Conservation (phyloP, 768 basidiomycete species). For the Tremella yokohamensis region DNA sequence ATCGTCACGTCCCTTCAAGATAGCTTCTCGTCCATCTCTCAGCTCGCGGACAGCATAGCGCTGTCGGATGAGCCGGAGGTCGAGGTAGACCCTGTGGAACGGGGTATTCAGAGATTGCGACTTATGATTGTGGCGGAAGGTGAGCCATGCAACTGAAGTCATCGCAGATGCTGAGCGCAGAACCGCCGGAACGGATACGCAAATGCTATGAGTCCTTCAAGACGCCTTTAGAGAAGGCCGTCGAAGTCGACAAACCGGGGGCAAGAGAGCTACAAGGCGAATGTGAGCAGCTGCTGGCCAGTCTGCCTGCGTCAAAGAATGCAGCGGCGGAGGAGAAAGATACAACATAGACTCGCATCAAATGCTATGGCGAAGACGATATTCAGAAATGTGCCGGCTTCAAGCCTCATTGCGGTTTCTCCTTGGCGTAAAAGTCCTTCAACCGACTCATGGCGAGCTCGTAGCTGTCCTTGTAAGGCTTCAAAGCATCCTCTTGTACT, state of each 20-base stretch:
- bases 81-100: not conserved
- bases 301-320: slow-evolving; percentile 3
- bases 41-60: slow-evolving; percentile 40
- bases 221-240: not conserved
- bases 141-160: slow-evolving; percentile 3
- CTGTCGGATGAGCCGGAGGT: slow-evolving; percentile 13
- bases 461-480: slow-evolving; percentile 61
- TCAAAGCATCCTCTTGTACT: slow-evolving; percentile 63
- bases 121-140: slow-evolving; percentile 34
- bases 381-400: not conserved
- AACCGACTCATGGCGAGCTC: slow-evolving; percentile 57
- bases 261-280: not conserved
- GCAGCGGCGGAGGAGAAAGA: too few species aligned
- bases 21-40: slow-evolving; percentile 46
- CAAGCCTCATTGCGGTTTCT: slow-evolving; percentile 1
- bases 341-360: slow-evolving; percentile 1
- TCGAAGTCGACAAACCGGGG: slow-evolving; percentile 1
- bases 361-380: too few species aligned
- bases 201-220: slow-evolving; percentile 4
- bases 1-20: slow-evolving; percentile 46
- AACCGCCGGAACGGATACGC: slow-evolving; percentile 11
- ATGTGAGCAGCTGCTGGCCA: slow-evolving; percentile 4
- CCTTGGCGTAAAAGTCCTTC: slow-evolving; percentile 31
- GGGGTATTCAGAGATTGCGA: slow-evolving; percentile 14
- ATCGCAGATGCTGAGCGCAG: slow-evolving; percentile 3